Conservation (phyloP, 2,329 filamentous ascomycete genomes). For the Remersonia thermophila region DNA sequence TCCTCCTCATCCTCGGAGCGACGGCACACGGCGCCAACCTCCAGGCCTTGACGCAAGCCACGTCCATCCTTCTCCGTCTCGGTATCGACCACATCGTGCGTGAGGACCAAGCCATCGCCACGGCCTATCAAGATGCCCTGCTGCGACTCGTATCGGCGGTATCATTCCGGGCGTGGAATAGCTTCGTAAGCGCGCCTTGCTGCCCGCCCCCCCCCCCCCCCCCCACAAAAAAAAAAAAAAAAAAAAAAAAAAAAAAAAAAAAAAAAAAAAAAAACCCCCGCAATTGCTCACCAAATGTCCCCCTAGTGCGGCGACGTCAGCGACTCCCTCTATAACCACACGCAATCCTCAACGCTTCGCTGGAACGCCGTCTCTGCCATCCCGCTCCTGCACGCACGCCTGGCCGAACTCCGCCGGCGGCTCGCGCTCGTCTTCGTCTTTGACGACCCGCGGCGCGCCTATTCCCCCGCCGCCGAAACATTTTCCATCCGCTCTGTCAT, state of each 20-base stretch:
- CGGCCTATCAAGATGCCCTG: slow-evolving; percentile 30
- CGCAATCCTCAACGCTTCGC: slow-evolving; percentile 40
- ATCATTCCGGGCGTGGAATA: slow-evolving; percentile 23
- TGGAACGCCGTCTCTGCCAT: slow-evolving; percentile 47
- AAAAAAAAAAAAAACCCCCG: too few species aligned
- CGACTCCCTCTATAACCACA: slow-evolving; percentile 32
- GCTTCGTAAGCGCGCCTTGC: slow-evolving; percentile 22
- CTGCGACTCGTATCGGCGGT: slow-evolving; percentile 32
- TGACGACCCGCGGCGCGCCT: slow-evolving; percentile 30
- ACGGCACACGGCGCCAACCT: slow-evolving; percentile 26
- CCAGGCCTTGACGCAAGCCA: slow-evolving; percentile 26
- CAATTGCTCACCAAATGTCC: background rate
- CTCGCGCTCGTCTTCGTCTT: slow-evolving; percentile 51
- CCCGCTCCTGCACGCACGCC: slow-evolving; percentile 35
- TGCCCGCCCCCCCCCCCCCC: background rate
- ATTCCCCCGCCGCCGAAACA: slow-evolving; percentile 28
- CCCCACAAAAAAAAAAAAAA: too few species aligned
- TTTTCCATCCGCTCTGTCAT: slow-evolving; percentile 33
- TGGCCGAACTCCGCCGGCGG: slow-evolving; percentile 51
- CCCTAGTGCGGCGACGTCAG: slow-evolving; percentile 36
- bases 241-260: too few species aligned
- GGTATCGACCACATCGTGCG: slow-evolving; percentile 40
- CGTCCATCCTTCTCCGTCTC: slow-evolving; percentile 40
- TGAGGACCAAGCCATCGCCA: slow-evolving; percentile 29
- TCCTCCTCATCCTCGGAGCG: slow-evolving; percentile 30